These are phyloP conservation scores for Eleusine indica DNA, from an alignment of 176 grass and related monocot genomes.

Conservation along the genomic window DNA sequence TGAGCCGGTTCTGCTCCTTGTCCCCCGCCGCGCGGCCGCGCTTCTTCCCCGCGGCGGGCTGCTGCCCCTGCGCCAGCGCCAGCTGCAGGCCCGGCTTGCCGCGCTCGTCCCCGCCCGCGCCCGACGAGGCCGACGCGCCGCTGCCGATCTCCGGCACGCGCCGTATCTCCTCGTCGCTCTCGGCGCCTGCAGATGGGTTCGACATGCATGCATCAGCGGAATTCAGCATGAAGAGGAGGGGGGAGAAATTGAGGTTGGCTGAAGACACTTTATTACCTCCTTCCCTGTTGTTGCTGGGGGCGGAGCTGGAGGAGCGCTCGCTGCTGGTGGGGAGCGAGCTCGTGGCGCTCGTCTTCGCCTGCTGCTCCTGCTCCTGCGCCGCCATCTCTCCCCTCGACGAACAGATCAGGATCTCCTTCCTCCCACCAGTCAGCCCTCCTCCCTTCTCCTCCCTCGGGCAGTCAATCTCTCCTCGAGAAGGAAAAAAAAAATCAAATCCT, in stretches of 20 bases:
- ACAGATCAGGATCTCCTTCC: slow-evolving; percentile 41
- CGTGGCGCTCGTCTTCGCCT: slow-evolving; percentile 63
- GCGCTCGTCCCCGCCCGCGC: slow-evolving; percentile 55
- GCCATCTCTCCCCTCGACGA: slow-evolving; percentile 7
- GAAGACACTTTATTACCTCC: slow-evolving; percentile 44
- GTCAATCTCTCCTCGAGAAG: neutral
- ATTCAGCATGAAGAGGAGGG: neutral
- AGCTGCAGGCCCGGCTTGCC: slow-evolving; percentile 36
- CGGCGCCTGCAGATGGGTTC: slow-evolving; percentile 45
- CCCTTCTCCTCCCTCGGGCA: neutral
- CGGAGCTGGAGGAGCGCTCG: slow-evolving; percentile 88
- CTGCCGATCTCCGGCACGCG: slow-evolving; percentile 87
- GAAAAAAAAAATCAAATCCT: slow-evolving; percentile 24
- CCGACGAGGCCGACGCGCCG: slow-evolving; percentile 70
- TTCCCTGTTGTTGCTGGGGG: slow-evolving; percentile 58
- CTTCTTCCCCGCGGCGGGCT: slow-evolving; percentile 49
- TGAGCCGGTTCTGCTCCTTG: slow-evolving; percentile 98
- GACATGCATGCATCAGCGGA: neutral
- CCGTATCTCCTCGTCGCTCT: slow-evolving; percentile 99
- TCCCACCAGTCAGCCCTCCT: neutral
- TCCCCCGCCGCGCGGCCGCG: slow-evolving; percentile 83
- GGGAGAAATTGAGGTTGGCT: neutral
- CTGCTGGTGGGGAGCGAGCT: slow-evolving; percentile 77
- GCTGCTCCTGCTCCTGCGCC: slow-evolving; percentile 54
- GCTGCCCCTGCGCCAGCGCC: slow-evolving; percentile 44